Conservation (phyloP, 805 yeast species). For the Lachancea sp. region DNA sequence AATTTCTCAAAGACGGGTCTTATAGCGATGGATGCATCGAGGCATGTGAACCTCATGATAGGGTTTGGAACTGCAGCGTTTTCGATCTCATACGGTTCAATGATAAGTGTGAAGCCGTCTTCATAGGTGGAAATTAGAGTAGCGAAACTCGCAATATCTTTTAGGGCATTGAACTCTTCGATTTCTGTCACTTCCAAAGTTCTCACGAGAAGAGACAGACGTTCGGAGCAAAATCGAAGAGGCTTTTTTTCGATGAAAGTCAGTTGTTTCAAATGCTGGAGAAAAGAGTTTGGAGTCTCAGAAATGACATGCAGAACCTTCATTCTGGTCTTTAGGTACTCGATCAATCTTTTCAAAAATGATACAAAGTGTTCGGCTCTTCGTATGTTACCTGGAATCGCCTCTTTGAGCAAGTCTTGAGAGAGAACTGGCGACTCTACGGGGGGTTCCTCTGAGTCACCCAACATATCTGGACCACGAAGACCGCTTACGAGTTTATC, state of each 20-base stretch:
- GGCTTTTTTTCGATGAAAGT: slow-evolving; percentile 94
- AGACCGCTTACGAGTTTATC: slow-evolving; percentile 86
- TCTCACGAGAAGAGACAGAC: slow-evolving; percentile 79
- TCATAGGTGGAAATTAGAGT: slow-evolving; percentile 94
- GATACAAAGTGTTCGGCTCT: slow-evolving; percentile 96
- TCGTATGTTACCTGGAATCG: slow-evolving; percentile 94
- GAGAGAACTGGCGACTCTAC: slow-evolving; percentile 87
- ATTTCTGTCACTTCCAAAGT: slow-evolving; percentile 83
- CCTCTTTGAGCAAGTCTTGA: slow-evolving; percentile 78
- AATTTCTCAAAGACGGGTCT: slow-evolving; percentile 94
- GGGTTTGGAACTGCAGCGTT: slow-evolving; percentile 98
- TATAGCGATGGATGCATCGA: slow-evolving; percentile 96
- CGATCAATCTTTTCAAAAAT: slow-evolving; percentile 85
- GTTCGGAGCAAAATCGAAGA: slow-evolving; percentile 81
- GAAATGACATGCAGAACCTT: slow-evolving; percentile 94
- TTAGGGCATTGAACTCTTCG: slow-evolving; percentile 87
- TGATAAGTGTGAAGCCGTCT: slow-evolving; percentile 79
- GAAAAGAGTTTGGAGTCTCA: slow-evolving; percentile 92
- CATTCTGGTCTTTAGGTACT: slow-evolving; percentile 93
- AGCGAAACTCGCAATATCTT: slow-evolving; percentile 95
- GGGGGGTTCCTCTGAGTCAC: slow-evolving; percentile 46
- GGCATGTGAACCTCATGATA: slow-evolving; percentile 82
- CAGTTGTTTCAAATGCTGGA: slow-evolving; percentile 86
- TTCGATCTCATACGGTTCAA: slow-evolving; percentile 94
- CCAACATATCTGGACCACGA: slow-evolving; percentile 68